Conservation (phyloP, 352 stramenopile genomes). For the Phytophthora citricola region DNA sequence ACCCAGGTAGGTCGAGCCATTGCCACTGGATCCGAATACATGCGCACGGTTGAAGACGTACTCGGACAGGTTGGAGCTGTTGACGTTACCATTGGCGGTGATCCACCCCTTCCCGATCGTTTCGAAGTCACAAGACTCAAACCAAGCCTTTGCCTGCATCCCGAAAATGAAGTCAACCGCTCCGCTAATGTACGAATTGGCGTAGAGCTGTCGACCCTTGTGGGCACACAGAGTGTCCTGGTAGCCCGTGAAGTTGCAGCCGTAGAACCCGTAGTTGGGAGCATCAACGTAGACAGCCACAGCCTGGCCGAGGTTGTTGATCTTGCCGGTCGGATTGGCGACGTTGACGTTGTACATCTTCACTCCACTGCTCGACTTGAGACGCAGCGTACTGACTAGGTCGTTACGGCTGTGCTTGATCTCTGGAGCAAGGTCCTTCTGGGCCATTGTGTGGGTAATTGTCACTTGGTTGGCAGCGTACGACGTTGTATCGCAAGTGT, state of each 20-base stretch:
- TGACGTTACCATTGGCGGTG: constrained; percentile 3
- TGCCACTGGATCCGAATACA: constrained; percentile 7
- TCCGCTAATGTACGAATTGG: background rate
- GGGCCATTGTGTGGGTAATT: constrained; percentile 5
- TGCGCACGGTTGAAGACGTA: constrained; percentile 12
- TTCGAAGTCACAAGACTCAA: constrained; percentile 15
- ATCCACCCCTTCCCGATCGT: constrained; percentile 11
- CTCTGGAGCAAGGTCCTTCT: constrained; percentile 9
- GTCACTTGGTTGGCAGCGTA: constrained; percentile 12
- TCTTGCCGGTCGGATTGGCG: constrained; percentile 7
- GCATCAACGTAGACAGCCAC: constrained; percentile 5
- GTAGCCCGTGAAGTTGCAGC: background rate
- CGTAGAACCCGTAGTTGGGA: constrained; percentile 8
- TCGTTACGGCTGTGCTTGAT: constrained; percentile 6
- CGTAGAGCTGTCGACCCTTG: background rate
- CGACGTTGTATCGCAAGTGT: constrained; percentile 12
- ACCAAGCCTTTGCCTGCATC: constrained; percentile 9
- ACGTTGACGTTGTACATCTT: constrained; percentile 15
- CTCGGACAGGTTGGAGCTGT: constrained; percentile 8
- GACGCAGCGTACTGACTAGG: background rate
- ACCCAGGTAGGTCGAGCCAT: constrained; percentile 5
- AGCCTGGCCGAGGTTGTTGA: constrained; percentile 6
- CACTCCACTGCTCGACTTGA: constrained; percentile 6
- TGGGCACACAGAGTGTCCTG: background rate
- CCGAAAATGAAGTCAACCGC: constrained; percentile 10